Evolutionary conservation across 2,329 filamentous ascomycete genomes (phyloP).

Genomic region (Pestalotiopsis sp.): DNA sequence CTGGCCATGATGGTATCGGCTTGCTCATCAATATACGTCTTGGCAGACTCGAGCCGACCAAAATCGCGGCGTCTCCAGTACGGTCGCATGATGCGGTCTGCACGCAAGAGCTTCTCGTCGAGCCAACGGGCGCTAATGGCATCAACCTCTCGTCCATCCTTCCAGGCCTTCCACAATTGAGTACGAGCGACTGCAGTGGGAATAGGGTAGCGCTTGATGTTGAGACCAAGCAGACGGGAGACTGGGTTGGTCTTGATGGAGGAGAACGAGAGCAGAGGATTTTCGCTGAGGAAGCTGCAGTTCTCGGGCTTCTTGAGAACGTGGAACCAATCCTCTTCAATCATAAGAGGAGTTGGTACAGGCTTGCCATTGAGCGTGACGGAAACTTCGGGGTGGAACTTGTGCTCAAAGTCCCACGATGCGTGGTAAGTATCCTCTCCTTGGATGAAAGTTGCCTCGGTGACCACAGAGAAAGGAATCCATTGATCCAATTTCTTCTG

Average conservation of each 20-base stretch:
- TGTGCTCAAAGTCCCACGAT: conserved; percentile 10
- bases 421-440: conserved; percentile 3
- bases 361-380: conserved; percentile 7
- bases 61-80: conserved; percentile 10
- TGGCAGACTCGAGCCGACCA: not conserved
- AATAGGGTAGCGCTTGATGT: conserved; percentile 7
- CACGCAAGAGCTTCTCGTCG: conserved; percentile 3
- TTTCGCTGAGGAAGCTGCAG: conserved; percentile 9
- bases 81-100: conserved; percentile 4
- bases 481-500: conserved; percentile 6
- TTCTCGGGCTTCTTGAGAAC: conserved; percentile 11
- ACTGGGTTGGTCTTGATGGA: conserved; percentile 2
- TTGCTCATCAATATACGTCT: not conserved
- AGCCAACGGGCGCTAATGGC: conserved; percentile 9
- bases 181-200: conserved; percentile 4
- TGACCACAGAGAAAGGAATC: conserved; percentile 8
- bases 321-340: conserved; percentile 11
- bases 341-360: not conserved
- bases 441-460: conserved; percentile 8
- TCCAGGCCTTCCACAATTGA: conserved; percentile 10
- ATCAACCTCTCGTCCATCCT: conserved; percentile 6
- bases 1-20: conserved; percentile 9
- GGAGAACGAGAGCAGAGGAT: conserved; percentile 1
- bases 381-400: conserved; percentile 8
- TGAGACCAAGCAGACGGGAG: conserved; percentile 3